phyloP scores from a whole-genome alignment of 345 rosid species.

The Erodium maritimum region DNA sequence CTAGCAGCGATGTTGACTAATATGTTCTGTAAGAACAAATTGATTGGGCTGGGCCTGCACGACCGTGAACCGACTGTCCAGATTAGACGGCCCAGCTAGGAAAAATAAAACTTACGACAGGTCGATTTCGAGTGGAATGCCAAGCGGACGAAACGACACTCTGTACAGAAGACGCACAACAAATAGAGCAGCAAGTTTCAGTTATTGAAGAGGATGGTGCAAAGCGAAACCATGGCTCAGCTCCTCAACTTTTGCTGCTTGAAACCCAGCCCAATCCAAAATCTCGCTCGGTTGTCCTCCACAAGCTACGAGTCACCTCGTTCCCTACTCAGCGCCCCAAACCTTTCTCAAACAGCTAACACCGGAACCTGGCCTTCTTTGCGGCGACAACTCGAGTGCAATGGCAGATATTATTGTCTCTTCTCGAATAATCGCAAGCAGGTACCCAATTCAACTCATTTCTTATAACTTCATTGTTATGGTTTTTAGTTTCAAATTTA shows the following conservation, averaged over 20 bases:
- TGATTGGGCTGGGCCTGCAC: no score
- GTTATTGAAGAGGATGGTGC: neutral
- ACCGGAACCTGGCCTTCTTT: neutral
- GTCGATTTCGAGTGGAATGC: neutral
- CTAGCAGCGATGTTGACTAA: neutral
- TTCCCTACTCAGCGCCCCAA: neutral
- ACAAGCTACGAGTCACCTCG: no score
- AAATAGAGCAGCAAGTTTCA: neutral
- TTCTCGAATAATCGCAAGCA: neutral
- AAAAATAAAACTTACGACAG: neutral
- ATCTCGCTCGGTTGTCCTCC: neutral
- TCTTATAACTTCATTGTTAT: no score
- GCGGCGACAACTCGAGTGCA: neutral
- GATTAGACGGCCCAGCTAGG: no score
- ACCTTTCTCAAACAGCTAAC: neutral
- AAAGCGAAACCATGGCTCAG: neutral
- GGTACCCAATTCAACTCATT: neutral
- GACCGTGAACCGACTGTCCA: no score
- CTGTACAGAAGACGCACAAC: neutral
- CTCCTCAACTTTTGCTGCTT: neutral
- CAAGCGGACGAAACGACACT: neutral
- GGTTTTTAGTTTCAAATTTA: no score
- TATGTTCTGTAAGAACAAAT: no score
- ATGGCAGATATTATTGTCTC: neutral
- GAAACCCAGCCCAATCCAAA: neutral